Evolutionary conservation across 2,329 filamentous ascomycete species (phyloP).

Genomic region (Colletotrichum euphorbiae): DNA sequence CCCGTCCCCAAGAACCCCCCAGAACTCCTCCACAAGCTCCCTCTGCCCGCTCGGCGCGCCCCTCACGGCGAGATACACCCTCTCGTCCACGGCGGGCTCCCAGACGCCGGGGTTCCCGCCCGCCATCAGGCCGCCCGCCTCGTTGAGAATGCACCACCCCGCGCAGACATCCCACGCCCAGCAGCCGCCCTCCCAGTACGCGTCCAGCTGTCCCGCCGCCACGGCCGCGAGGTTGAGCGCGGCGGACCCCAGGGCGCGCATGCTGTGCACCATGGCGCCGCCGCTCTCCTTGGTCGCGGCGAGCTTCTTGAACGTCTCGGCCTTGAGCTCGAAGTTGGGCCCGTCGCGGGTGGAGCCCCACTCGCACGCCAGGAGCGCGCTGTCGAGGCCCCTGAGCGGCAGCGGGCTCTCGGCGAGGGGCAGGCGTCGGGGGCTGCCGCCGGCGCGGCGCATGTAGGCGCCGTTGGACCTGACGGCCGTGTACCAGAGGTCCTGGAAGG

Average conservation of each 20-base stretch:
- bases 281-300: constrained; percentile 69
- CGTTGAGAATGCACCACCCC: constrained; percentile 79
- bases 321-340: constrained; percentile 77
- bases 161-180: constrained; percentile 90
- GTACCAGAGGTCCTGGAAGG: constrained; percentile 77
- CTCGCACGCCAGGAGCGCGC: constrained; percentile 76
- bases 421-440: constrained; percentile 51
- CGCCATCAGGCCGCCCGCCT: constrained; percentile 80
- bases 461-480: constrained; percentile 76
- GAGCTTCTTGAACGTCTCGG: constrained; percentile 72
- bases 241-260: constrained; percentile 78
- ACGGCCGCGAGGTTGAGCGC: constrained; percentile 81
- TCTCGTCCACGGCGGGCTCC: constrained; percentile 69
- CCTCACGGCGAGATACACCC: constrained; percentile 72
- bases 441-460: constrained; percentile 66
- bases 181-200: constrained; percentile 86
- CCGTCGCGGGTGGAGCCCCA: constrained; percentile 79
- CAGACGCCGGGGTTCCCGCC: constrained; percentile 80
- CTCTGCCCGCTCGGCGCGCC: constrained; percentile 70
- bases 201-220: constrained; percentile 76
- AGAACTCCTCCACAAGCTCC: constrained; percentile 73
- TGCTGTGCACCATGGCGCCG: constrained; percentile 80
- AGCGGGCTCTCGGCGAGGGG: constrained; percentile 61
- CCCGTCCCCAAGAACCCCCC: constrained; percentile 67
- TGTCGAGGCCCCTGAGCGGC: constrained; percentile 69